Conservation (phyloP, 176 grass and related monocot species). For the Alopecurus myosuroides region DNA sequence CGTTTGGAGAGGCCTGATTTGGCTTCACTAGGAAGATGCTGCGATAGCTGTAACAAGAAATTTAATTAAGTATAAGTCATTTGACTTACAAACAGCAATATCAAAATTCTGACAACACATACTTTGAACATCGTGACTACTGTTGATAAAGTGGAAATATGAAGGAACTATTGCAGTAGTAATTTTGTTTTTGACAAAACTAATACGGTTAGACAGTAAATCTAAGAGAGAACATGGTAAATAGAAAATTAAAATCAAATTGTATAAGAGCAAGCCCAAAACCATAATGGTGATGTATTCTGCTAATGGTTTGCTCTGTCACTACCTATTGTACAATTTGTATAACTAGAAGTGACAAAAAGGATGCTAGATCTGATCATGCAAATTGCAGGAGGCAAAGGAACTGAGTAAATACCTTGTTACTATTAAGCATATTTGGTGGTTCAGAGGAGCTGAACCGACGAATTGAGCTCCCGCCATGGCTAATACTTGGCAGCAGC, state of each 20-base stretch:
- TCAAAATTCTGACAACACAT: neutral
- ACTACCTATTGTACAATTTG: too few relatives aligned
- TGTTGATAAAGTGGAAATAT: neutral
- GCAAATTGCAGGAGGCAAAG: too few relatives aligned
- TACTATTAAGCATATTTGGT: neutral
- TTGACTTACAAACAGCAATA: neutral
- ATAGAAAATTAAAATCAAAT: too few relatives aligned
- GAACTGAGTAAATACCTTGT: neutral
- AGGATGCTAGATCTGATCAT: neutral
- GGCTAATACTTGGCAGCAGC: neutral
- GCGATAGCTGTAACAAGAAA: neutral
- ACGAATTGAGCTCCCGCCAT: neutral
- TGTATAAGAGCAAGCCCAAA: too few relatives aligned
- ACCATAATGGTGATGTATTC: too few relatives aligned
- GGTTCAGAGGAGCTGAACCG: neutral
- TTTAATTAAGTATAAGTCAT: neutral
- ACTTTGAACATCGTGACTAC: neutral
- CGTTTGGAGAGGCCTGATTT: neutral
- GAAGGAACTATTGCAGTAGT: too few relatives aligned
- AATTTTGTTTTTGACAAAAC: too few relatives aligned
- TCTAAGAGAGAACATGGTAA: too few relatives aligned
- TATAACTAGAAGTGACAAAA: too few relatives aligned
- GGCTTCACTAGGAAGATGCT: neutral
- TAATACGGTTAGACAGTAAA: too few relatives aligned
- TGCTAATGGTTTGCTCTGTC: too few relatives aligned